A percentile compares a stretch with the other conserved stretches of the same genome.
Conservation (phyloP, 106 monocot species). For the Allium cepa region DNA sequence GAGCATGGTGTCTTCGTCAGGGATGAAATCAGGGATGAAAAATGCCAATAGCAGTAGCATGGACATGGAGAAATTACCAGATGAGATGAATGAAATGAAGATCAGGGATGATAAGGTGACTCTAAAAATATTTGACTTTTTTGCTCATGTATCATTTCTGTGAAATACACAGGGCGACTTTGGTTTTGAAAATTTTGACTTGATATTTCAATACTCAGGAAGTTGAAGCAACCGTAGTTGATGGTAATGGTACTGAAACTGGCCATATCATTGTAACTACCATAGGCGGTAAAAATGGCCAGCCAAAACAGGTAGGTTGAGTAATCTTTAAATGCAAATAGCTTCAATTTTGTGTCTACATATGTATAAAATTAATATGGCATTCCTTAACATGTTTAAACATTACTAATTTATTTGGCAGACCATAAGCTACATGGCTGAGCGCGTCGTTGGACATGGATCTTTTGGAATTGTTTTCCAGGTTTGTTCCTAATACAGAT, state of each 20-base stretch:
- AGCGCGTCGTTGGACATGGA: conserved; percentile 31
- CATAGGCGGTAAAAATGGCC: conserved; percentile 45
- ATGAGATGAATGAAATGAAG: conserved; percentile 29
- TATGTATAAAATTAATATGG: neutral
- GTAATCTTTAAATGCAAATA: neutral
- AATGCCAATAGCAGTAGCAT: conserved; percentile 10
- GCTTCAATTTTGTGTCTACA: neutral
- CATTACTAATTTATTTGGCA: conserved; percentile 1
- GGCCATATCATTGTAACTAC: conserved; percentile 30
- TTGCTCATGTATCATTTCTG: too few species aligned
- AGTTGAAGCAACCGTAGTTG: conserved; percentile 25
- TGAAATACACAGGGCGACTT: neutral
- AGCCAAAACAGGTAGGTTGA: conserved; percentile 21
- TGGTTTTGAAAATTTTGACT: neutral
- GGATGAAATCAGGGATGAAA: conserved; percentile 19
- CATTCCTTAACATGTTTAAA: neutral
- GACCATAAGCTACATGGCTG: conserved; percentile 39
- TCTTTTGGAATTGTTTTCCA: conserved; percentile 31
- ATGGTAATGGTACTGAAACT: conserved; percentile 28
- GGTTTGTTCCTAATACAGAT: conserved; percentile 6
- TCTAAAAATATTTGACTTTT: neutral
- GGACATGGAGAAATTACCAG: conserved; percentile 23
- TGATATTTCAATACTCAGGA: conserved; percentile 11
- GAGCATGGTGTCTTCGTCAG: conserved; percentile 17
- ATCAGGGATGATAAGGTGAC: conserved; percentile 25